A percentile compares a stretch with the other conserved stretches of the same genome.
These are phyloP conservation scores for Xylaria sp. DNA, from an alignment of 495 filamentous ascomycete species.

Conservation along the genomic window DNA sequence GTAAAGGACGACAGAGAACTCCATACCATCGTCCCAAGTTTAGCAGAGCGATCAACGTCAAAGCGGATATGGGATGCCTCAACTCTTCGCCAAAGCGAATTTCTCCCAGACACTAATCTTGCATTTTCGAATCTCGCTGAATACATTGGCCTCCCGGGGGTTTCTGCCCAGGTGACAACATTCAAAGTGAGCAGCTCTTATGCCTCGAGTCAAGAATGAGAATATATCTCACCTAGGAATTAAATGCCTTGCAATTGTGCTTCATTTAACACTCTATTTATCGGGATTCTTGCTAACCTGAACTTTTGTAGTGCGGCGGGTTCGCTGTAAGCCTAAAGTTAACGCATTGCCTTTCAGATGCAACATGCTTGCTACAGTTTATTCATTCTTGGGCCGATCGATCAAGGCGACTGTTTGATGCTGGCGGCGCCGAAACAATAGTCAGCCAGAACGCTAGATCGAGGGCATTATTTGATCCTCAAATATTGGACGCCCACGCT, in stretches of 20 bases:
- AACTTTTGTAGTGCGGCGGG: conserved; percentile 42
- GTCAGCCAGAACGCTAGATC: neutral
- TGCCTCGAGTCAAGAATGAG: neutral
- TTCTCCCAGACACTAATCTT: conserved; percentile 32
- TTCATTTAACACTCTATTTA: neutral
- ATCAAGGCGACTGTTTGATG: conserved; percentile 28
- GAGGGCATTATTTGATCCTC: conserved; percentile 43
- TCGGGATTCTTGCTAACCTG: neutral
- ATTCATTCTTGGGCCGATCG: conserved; percentile 51
- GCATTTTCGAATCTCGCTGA: conserved; percentile 32
- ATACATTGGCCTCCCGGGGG: conserved; percentile 41
- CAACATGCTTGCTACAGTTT: conserved; percentile 54
- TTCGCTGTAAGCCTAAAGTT: conserved; percentile 51
- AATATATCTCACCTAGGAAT: neutral
- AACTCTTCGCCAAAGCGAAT: conserved; percentile 30
- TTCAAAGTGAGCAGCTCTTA: conserved; percentile 33
- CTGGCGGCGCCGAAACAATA: neutral
- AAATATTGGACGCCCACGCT: conserved; percentile 40
- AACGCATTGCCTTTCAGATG: conserved; percentile 58
- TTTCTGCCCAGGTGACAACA: conserved; percentile 49
- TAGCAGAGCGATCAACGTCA: conserved; percentile 34
- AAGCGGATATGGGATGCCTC: conserved; percentile 42
- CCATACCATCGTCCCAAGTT: conserved; percentile 40
- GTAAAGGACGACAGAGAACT: conserved; percentile 31
- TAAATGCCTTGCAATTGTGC: no score